Conservation (phyloP, 805 yeast species). For the Metschnikowia peoriensis region DNA sequence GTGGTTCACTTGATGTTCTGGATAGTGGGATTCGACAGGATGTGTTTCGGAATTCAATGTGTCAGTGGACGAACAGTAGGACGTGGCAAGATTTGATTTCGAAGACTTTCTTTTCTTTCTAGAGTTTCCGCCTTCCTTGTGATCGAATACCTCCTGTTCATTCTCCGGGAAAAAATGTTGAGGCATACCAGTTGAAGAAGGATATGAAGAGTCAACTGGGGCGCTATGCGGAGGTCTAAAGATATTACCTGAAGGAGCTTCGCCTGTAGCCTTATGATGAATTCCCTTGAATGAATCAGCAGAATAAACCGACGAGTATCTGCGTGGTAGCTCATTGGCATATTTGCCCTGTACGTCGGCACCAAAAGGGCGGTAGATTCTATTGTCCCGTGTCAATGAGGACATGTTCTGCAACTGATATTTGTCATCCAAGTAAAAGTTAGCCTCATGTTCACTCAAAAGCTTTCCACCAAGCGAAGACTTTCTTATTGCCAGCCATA, state of each 20-base stretch:
- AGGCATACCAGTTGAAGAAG: not conserved
- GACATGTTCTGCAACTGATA: conserved; percentile 42
- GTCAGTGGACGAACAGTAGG: not conserved
- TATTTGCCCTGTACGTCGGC: not conserved
- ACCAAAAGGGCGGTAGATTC: not conserved
- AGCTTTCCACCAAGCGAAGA: conserved; percentile 58
- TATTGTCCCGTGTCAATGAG: not conserved
- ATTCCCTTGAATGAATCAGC: not conserved
- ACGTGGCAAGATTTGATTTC: not conserved
- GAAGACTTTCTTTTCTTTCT: conserved; percentile 6
- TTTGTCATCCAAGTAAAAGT: conserved; percentile 45
- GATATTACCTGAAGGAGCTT: not conserved
- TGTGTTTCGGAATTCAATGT: not conserved
- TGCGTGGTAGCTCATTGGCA: not conserved
- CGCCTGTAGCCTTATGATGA: not conserved
- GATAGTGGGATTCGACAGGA: not conserved
- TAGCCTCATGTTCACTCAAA: conserved; percentile 49
- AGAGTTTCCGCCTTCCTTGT: not conserved
- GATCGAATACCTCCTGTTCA: not conserved
- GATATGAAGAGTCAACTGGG: not conserved
- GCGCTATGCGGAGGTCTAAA: conserved; percentile 4
- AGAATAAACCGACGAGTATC: conserved; percentile 1
- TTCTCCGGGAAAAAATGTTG: conserved; percentile 1
- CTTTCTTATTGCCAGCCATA: conserved; percentile 58
- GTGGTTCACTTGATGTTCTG: not conserved